A percentile compares a stretch with the other conserved stretches of the same genome.
phyloP scores from a whole-genome alignment of 345 rosid genomes.

The Hypericum androsaemum region DNA sequence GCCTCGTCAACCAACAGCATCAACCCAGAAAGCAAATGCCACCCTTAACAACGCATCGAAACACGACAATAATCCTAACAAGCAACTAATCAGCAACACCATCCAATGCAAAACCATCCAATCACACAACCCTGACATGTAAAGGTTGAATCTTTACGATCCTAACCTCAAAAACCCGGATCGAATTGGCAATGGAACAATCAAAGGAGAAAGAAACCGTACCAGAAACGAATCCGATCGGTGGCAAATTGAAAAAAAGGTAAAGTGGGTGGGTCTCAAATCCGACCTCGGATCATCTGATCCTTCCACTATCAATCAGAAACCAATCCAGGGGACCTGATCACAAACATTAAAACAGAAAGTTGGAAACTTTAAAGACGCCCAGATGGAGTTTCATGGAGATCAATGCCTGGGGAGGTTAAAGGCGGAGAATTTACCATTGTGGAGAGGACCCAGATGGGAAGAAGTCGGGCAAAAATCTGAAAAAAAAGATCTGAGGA shows the following conservation, averaged over 20 bases:
- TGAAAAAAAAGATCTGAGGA: slow-evolving; percentile 67
- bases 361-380: slow-evolving; percentile 14
- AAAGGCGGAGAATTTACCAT: slow-evolving; percentile 40
- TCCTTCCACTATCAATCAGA: slow-evolving; percentile 30
- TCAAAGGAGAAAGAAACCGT: slow-evolving; percentile 19
- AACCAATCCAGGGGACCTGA: slow-evolving; percentile 24
- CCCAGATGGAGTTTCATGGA: slow-evolving; percentile 15
- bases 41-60: slow-evolving; percentile 12
- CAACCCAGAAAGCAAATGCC: slow-evolving; percentile 15
- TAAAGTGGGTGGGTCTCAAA: not conserved
- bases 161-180: slow-evolving; percentile 15
- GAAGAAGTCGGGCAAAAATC: slow-evolving; percentile 18
- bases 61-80: not conserved
- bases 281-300: slow-evolving; percentile 59
- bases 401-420: slow-evolving; percentile 18
- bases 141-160: not conserved
- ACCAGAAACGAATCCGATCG: slow-evolving; percentile 51
- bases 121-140: not conserved
- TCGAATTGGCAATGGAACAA: slow-evolving; percentile 21
- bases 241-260: slow-evolving; percentile 33
- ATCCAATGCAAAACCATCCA: slow-evolving; percentile 6
- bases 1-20: slow-evolving; percentile 22
- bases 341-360: slow-evolving; percentile 14
- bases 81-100: not conserved
- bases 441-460: slow-evolving; percentile 47